Conservation (phyloP, 1,284 basidiomycete species). For the Leccinum laetum region DNA sequence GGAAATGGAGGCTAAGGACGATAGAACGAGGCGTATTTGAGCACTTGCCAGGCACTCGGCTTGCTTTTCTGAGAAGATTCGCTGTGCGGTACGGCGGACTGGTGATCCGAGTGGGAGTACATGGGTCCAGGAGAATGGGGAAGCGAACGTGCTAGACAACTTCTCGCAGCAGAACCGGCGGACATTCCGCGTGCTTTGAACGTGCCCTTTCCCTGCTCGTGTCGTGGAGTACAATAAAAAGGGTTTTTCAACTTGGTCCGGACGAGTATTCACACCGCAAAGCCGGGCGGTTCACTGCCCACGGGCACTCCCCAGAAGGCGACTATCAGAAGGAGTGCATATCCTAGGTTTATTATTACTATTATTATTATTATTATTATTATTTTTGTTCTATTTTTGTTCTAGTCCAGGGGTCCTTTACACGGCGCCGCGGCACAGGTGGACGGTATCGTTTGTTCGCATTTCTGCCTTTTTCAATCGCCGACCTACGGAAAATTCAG, state of each 20-base stretch:
- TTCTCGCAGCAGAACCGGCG: slow-evolving; percentile 6
- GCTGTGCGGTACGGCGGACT: slow-evolving; percentile 24
- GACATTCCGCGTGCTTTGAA: slow-evolving; percentile 16
- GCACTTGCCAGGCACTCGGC: slow-evolving; percentile 27
- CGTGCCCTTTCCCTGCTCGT: slow-evolving; percentile 12
- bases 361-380: slow-evolving; percentile 14
- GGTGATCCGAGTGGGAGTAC: slow-evolving; percentile 35
- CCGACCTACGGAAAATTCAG: slow-evolving; percentile 26
- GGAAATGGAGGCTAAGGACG: slow-evolving; percentile 21
- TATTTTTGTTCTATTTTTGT: slow-evolving; percentile 10
- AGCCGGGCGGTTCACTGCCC: slow-evolving; percentile 7
- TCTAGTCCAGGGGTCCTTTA: slow-evolving; percentile 19
- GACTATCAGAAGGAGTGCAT: slow-evolving; percentile 9
- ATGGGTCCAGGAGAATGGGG: slow-evolving; percentile 22
- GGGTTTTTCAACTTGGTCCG: slow-evolving; percentile 5
- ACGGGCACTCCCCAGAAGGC: slow-evolving; percentile 8
- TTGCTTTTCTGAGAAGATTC: slow-evolving; percentile 27
- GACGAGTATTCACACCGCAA: slow-evolving; percentile 19
- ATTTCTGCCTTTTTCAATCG: slow-evolving; percentile 27
- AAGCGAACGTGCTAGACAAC: slow-evolving; percentile 19
- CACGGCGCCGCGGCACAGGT: slow-evolving; percentile 31
- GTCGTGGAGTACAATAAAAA: slow-evolving; percentile 5
- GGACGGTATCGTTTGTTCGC: slow-evolving; percentile 14
- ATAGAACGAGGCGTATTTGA: slow-evolving; percentile 25
- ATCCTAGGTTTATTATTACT: slow-evolving; percentile 17